Conservation (phyloP, 768 basidiomycete genomes). For the Pleurotus cornucopiae region DNA sequence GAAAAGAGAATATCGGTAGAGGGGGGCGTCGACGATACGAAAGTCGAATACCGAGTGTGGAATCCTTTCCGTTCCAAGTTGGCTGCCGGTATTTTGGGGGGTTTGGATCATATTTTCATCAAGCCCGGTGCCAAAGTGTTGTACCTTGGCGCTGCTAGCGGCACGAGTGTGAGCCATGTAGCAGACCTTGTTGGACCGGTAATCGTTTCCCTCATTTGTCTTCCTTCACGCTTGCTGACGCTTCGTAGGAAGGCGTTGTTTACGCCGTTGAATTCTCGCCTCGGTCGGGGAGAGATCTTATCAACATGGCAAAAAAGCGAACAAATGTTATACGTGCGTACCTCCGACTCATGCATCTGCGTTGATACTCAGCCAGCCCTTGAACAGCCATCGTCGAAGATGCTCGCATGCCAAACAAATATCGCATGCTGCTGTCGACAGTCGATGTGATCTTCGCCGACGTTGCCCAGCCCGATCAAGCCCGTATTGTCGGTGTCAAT, state of each 20-base stretch:
- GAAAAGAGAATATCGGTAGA: constrained; percentile 96
- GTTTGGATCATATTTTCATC: constrained; percentile 91
- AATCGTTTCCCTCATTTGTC: constrained; percentile 12
- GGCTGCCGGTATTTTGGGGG: constrained; percentile 94
- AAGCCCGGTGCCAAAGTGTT: constrained; percentile 92
- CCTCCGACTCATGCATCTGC: background rate
- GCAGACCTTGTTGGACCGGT: constrained; percentile 98
- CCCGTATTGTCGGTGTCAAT: constrained; percentile 91
- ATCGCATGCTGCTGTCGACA: constrained; percentile 92
- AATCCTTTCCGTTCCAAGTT: constrained; percentile 98
- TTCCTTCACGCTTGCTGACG: constrained; percentile 11
- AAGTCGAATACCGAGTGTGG: constrained; percentile 98
- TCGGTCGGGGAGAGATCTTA: constrained; percentile 94
- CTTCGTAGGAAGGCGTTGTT: constrained; percentile 80
- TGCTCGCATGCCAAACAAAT: constrained; percentile 93
- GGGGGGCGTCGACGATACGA: constrained; percentile 68
- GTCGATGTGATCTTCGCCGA: constrained; percentile 99
- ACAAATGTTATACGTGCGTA: constrained; percentile 96
- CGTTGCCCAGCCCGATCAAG: constrained; percentile 98
- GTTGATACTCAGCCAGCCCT: background rate
- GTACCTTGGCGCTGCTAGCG: constrained; percentile 96
- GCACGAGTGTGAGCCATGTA: constrained; percentile 97
- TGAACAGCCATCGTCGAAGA: constrained; percentile 89
- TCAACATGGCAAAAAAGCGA: constrained; percentile 99
- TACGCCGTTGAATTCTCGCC: constrained; percentile 99